Conservation (phyloP, 2,329 filamentous ascomycete genomes). For the Talaromyces amestolkiae region DNA sequence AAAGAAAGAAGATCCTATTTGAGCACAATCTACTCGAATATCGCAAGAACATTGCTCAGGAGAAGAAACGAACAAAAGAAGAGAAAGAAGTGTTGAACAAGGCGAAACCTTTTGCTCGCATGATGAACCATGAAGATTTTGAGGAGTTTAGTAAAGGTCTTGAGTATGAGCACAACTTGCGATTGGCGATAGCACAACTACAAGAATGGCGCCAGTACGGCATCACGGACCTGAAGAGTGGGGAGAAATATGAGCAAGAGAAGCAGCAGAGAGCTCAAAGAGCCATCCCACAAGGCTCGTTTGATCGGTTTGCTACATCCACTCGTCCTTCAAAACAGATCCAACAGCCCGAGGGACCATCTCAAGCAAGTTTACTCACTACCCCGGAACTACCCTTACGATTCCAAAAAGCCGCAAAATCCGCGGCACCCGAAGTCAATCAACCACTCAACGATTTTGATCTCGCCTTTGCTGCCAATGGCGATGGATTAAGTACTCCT, state of each 20-base stretch:
- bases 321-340: conserved; percentile 65
- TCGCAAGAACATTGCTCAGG: conserved; percentile 78
- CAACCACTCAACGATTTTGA: conserved; percentile 51
- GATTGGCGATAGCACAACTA: conserved; percentile 82
- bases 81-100: conserved; percentile 89
- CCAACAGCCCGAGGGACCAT: conserved; percentile 67
- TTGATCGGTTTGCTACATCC: conserved; percentile 76
- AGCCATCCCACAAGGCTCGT: conserved; percentile 68
- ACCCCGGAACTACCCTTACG: conserved; percentile 73
- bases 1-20: conserved; percentile 94
- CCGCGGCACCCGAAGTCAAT: conserved; percentile 27
- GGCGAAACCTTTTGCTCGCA: conserved; percentile 90
- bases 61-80: conserved; percentile 96
- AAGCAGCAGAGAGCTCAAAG: conserved; percentile 72
- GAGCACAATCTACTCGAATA: conserved; percentile 94
- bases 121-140: conserved; percentile 94
- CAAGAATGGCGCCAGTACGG: conserved; percentile 89
- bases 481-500: conserved; percentile 31
- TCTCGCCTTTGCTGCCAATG: conserved; percentile 53
- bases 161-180: conserved; percentile 84
- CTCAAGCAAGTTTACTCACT: conserved; percentile 72
- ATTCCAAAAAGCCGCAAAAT: conserved; percentile 42
- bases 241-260: conserved; percentile 89
- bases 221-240: conserved; percentile 78
- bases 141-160: conserved; percentile 80